Evolutionary conservation across 2,329 filamentous ascomycete species (phyloP), one percentile per base, ranked within the genome.

Genomic region (Pestalotiopsis sp.): DNA sequence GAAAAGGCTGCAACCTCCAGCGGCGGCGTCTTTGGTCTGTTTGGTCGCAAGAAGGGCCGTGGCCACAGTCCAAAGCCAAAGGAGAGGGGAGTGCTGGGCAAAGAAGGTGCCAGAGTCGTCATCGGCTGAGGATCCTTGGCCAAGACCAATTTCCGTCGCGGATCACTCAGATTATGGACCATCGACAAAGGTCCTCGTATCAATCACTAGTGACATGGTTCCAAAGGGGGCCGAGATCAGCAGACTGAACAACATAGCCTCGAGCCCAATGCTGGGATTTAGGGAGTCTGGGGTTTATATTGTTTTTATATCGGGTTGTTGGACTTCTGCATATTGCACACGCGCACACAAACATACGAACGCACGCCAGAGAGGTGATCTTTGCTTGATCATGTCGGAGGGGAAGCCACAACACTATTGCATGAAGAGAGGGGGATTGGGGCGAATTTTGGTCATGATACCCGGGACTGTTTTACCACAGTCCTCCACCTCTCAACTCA

Each of bases 21-120:
- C n/a, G 90, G 91, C 20, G 93, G 95, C 66, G 95, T 98, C 87
- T 91, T 98, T 72, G 93, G 94, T 1, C 97, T 99, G 79, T 85
- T 98, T 70, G 93, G 89, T 72, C 87, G 95, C 76, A 97, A 97
- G 83, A 97, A 93, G 83, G 94, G 95, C 36, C 87, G 95, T 71
- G 94, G 94, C 67, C 91, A 94, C 80, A 98, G 94, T 78, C 96
- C 96, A 1, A 98, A 97, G 83, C 95, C 95, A 31, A 95, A 94
- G 79, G 95, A 98, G 82, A 89, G 94, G 67, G 96, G 96, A 69
- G 95, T 99, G 7, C 78, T 99, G 69, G 96, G 96, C 68, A 98
- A 98, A 78, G 95, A 98, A 79, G 96, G 96, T 17, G 95, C 96
- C 12, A 87, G 96, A 78, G 91, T 94, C 72, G 88, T 95, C 68